Conservation (phyloP, 257 asterid genomes). For the Solanum clarkiae region DNA sequence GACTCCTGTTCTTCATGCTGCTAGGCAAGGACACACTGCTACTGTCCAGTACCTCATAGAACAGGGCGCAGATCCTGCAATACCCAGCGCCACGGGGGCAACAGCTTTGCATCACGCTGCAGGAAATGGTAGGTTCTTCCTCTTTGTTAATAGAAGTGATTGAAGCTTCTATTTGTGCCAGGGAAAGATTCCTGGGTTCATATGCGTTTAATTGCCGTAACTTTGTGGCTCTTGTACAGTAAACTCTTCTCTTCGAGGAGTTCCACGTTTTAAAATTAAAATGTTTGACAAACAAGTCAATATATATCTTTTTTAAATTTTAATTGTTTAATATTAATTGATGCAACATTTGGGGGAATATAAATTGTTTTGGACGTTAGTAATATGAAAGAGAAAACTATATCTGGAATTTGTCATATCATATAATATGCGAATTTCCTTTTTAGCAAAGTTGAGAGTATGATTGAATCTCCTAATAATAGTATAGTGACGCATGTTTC, state of each 20-base stretch:
- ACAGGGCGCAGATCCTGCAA: conserved; percentile 70
- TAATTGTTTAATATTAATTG: not conserved
- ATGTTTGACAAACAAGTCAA: not conserved
- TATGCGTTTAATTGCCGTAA: not conserved
- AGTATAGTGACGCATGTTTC: not conserved
- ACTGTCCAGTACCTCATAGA: conserved; percentile 69
- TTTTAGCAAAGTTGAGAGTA: not conserved
- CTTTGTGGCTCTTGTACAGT: not conserved
- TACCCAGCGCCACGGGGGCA: conserved; percentile 75
- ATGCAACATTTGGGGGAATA: not conserved
- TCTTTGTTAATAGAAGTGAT: not conserved
- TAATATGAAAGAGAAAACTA: not conserved
- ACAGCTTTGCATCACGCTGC: conserved; percentile 88
- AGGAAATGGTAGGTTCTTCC: conserved; percentile 47
- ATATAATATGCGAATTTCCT: not conserved
- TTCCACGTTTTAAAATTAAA: not conserved
- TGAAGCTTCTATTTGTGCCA: not conserved
- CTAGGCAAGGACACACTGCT: conserved; percentile 73
- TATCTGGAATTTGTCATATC: not conserved
- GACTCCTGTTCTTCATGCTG: conserved; percentile 84
- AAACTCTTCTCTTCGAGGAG: not conserved
- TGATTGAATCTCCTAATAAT: not conserved
- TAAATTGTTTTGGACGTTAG: not conserved
- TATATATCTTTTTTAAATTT: not conserved
- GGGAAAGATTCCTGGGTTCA: not conserved